Conservation (phyloP, 225 moss, liverwort and hornwort genomes). For the Physcomitrellopsis africana region DNA sequence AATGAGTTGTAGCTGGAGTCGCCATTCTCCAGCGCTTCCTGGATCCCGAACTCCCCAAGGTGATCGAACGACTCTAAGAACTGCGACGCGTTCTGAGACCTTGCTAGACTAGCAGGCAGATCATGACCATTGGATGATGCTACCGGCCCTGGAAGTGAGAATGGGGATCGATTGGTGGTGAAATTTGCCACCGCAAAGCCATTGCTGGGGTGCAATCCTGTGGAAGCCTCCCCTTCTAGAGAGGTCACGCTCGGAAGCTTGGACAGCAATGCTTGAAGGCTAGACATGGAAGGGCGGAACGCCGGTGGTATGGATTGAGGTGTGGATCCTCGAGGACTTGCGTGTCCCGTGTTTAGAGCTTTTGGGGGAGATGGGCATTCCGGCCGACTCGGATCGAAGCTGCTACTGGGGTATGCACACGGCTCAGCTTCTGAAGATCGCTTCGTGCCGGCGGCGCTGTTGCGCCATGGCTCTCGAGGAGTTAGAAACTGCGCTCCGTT, state of each 20-base stretch:
- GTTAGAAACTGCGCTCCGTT: conserved; percentile 26
- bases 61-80: conserved; percentile 37
- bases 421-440: conserved; percentile 6
- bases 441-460: conserved; percentile 23
- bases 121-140: not conserved
- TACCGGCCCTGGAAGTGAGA: not conserved
- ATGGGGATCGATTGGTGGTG: conserved; percentile 29
- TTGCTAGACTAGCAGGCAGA: not conserved
- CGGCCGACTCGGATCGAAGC: not conserved
- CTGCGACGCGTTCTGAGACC: not conserved
- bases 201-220: conserved; percentile 6
- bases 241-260: conserved; percentile 76
- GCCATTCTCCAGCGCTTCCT: conserved; percentile 33
- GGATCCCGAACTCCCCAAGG: conserved; percentile 35
- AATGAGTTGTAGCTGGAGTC: conserved; percentile 46
- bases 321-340: conserved; percentile 36
- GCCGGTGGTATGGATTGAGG: conserved; percentile 32
- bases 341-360: conserved; percentile 54
- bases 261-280: conserved; percentile 71
- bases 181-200: conserved; percentile 15
- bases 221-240: not conserved
- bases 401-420: not conserved
- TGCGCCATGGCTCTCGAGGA: conserved; percentile 32
- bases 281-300: conserved; percentile 69
- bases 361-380: conserved; percentile 68